Base-by-base conservation (phyloP, 1,284 basidiomycete species). In the Cryptococcus sp. region DNA sequence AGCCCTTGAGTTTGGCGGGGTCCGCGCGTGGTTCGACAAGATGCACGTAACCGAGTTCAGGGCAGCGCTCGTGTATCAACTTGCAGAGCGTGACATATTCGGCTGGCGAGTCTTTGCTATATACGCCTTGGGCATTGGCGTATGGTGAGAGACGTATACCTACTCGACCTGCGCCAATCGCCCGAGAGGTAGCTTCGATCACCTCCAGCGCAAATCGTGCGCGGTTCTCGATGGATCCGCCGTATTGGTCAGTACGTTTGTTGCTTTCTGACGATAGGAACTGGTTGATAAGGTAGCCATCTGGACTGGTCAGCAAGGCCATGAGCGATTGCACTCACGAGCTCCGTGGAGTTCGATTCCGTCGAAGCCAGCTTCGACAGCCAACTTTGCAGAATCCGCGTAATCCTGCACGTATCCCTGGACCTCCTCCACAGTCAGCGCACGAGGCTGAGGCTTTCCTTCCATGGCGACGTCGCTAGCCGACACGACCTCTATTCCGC, bases 361-460 rank as follows among this genome's bases (percentile, higher is more conserved):
- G 63, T 88, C 85, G 63, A 86, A 86, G 0, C 85, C 86, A 26
- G 85, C 84, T 64, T 80, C 78, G 49, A 83, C 81, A 3, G 85
- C 84, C 57, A 83, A 82, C 6, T 74, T 50, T 0, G 84, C 84
- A 0, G 83, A 77, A 2, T 75, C 63, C 46, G 76, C 80, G 70
- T 81, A 87, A 52, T 80, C 70, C 1, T 72, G 74, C 40, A 85
- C 73, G 54, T 82, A 80, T 8, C 65, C 58, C 43, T 70, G 59
- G 34, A 75, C 73, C 53, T 77, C 75, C 38, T 67, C 68, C 19
- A 54, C 50, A 5, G 66, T 62, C 52, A 64, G 10, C n/a, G 58
- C 25, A 6, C 46, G 22, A 8, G 61, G 61, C 34, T 46, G 40
- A 16, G 47, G 52, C 46, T 54, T 51, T 49, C 83, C 81, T n/a